Base-by-base conservation (phyloP, 2,329 filamentous ascomycete species). In the Xylaria hypoxylon region DNA sequence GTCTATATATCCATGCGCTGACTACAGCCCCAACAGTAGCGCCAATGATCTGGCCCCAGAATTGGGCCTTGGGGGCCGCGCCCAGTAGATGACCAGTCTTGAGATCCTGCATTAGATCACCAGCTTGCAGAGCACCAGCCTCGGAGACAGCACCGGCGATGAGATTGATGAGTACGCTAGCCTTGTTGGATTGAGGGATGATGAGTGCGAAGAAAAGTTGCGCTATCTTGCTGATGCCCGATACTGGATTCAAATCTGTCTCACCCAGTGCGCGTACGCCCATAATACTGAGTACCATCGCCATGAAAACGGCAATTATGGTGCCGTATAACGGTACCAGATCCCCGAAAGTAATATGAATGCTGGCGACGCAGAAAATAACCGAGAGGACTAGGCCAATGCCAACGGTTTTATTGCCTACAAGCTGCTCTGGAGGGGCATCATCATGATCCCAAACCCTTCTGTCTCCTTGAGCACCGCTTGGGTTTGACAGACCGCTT, bases 201-300 rank as follows among this genome's bases (percentile, higher is more conserved):
- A 96, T 92, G 56, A 97, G 82, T 2, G 96, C 96, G 78, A 99
- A 98, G 76, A 98, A 91, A 2, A 99, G 87, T 79, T 99, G 96
- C 0, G 96, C 97, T 2, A 99, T 86, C 81, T 99, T 99, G 77
- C 92, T 95, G 79, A 98, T 99, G 38, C 96, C 96, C 1, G 93
- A 97, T 2, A 98, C 96, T 0, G 96, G 96, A 76, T 98, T 98
- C 10, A 99, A 85, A 74, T 99, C 96, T 5, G 96, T 98, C 82
- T 98, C 88, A 10, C 89, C 89, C 0, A 91, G 79, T 0, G 89
- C 89, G 35, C 89, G 81, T 11, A 91, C 89, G 3, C 89, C 89
- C 88, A 91, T 91, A 60, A 96, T 90, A 62, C 91, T 92, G 19
- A 89, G 85, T 1, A 94, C 72, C 26, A 99, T 87, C 2, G 96